Base-by-base conservation (phyloP, 23 red algal species). In the Gracilaria vermiculophylla region DNA sequence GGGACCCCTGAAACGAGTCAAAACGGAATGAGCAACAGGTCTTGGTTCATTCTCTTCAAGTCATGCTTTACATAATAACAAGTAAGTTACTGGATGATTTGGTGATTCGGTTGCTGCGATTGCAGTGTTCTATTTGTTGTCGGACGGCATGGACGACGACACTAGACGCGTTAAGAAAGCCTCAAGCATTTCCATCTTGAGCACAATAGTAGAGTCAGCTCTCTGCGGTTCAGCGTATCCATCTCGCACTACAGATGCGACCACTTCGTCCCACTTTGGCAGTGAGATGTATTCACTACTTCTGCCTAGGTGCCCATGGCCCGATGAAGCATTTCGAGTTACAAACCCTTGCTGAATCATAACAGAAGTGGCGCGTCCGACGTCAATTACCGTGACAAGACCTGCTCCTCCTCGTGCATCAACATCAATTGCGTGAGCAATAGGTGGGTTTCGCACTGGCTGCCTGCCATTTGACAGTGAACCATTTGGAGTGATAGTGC, bases 351-450 rank as follows among this genome's bases (percentile, higher is more conserved):
- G 92, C 45, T 86, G 82, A 55, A 82, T 79, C 82, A 94, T 94
- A 29, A 94, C 81, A 23, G 92, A 50, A 29, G 92, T 89, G 31
- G 92, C 92, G 28, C 92, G 82, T 62, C 92, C 92, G 24, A 94
- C 92, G 47, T 94, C 92, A 79, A 94, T 89, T 1, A 94, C 92
- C 9, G 73, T 88, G 12, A 90, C 92, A 32, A 79, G 42, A 29
- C 92, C 92, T 23, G 69, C 53, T 43, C 71, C 73, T 31, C 76
- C 74, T 5, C 83, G 92, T 36, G 92, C 92, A 39, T 94, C 92
- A 12, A 94, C 75, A 64, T 94, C 92, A 34, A 94, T 73, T 45
- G 82, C 82, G 76, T 94, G 92, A 5, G 76, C 50, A 69, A 86
- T 62, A 9, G 49, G 52, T 1, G 42, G 54, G 65, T 53, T 54